Evolutionary conservation across 2,329 filamentous ascomycete genomes (phyloP).

Genomic region (Colletotrichum siamense): DNA sequence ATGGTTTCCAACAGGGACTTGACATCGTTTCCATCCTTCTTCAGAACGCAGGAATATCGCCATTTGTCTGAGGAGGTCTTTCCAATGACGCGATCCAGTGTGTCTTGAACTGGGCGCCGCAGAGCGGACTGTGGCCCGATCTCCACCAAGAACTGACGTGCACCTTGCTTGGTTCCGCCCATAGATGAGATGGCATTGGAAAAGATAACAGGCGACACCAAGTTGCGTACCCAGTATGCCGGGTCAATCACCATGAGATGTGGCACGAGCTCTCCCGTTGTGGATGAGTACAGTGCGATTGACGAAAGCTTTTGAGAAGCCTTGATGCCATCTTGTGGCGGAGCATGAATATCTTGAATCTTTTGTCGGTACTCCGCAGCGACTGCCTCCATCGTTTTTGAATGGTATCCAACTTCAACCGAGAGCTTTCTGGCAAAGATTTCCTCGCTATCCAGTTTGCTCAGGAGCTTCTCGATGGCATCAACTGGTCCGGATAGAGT

Average conservation of each 20-base stretch:
- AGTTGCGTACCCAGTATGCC: conserved; percentile 52
- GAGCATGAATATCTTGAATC: conserved; percentile 13
- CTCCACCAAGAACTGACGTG: background rate
- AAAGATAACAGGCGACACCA: conserved; percentile 51
- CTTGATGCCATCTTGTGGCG: background rate
- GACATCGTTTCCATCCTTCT: background rate
- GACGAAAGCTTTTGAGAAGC: background rate
- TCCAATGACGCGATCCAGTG: background rate
- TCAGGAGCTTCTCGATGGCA: conserved; percentile 35
- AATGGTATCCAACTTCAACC: conserved; percentile 50
- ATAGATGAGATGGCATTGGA: conserved; percentile 31
- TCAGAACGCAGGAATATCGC: background rate
- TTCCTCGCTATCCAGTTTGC: conserved; percentile 23
- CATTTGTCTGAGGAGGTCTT: background rate
- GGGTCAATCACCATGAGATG: background rate
- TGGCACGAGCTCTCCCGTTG: conserved; percentile 31
- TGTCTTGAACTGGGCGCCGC: conserved; percentile 4
- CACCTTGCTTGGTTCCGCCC: background rate
- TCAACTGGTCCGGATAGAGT: conserved; percentile 46
- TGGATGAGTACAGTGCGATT: conserved; percentile 45
- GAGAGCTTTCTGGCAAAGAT: conserved; percentile 40
- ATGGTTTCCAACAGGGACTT: background rate
- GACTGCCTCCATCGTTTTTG: conserved; percentile 45
- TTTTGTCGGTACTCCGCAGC: conserved; percentile 36
- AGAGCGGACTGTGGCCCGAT: conserved; percentile 13